Evolutionary conservation across 2,329 filamentous ascomycete genomes (phyloP), one percentile per base, ranked within the genome.

Genomic region (Colletotrichum filicis): DNA sequence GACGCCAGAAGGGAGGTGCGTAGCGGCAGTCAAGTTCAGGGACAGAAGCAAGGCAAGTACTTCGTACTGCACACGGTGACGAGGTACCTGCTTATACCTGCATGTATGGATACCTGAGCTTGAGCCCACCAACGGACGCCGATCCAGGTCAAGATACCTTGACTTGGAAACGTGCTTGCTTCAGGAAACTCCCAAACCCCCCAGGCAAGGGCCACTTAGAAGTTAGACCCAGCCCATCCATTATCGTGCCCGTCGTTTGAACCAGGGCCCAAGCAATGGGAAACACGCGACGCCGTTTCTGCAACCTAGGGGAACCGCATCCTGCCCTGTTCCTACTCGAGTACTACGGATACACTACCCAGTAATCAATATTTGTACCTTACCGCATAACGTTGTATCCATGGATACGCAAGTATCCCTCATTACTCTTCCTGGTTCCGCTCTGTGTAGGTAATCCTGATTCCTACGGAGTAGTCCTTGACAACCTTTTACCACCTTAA

Each of bases 111-210:
- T 42, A 68, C 66, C 46, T 32, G 22, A 42, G n/a, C 35, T 42
- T n/a, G 22, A 62, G 32, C 49, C 28, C 32, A 26, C 37, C 26
- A n/a, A n/a, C 26, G 49, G 35, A 69, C n/a, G 30, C 26, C 32
- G 22, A 24, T 19, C 53, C 37, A 66, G 61, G 67, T 70, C 61
- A 8, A 53, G 67, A 55, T 59, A 66, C 67, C 67, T 70, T 66
- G 22, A 42, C 37, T 68, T 71, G 68, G 64, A 71, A 68, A 68
- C 68, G 68, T 57, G 64, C 64, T 62, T 68, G 68, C 56, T 68
- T 71, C 64, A 62, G n/a, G 26, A 68, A 37, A 22, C 52, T 16
- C n/a, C 60, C 42, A 14, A 14, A 14, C 19, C 24, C 55, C 55
- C 68, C 46, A 66, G 49, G n/a, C 28, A 67, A 46, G 66, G 66